Evolutionary conservation across 2,329 filamentous ascomycete genomes (phyloP), one percentile per base, ranked within the genome.

Genomic region (Escovopsis sp.): DNA sequence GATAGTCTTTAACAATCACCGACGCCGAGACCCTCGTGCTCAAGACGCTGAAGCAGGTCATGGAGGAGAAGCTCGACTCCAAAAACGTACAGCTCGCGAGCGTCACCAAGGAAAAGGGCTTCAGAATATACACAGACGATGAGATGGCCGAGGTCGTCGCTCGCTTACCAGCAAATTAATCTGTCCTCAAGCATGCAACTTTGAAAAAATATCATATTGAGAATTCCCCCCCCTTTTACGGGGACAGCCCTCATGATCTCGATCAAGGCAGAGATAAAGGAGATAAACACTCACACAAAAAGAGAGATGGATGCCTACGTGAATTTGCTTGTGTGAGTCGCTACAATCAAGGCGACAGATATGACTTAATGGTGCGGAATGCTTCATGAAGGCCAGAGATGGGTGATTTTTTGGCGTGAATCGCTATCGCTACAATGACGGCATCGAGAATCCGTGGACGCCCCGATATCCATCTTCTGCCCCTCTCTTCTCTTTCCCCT

Each of bases 1-100:
- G 29, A 49, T 20, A 82, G 76, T 96, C 89, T 44, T 74, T 98
- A 48, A 94, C 88, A 35, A 80, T 98, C 48, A 70, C 75, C 43
- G 91, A 98, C 59, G 91, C 91, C 44, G 91, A 98, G 69, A 91
- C 88, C 4, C 69, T 98, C 50, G 88, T 94, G 40, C 71, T 98
- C 57, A 96, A 96, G 77, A 98, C 91, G 32, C 65, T 98, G 62
- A 98, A 96, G 75, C 91, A 98, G 68, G 91, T 98, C 53, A 98
- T 98, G 91, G 91, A 98, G 68, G 91, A 98, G 78, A 98, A 98
- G 71, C 74, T 98, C 46, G 91, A 98, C 61, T 76, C 87, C 49
- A 98, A 98, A 77, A 98, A 98, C 59, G 91, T 98, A 50, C 91
- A 98, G 70, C 66, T 98, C 53, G 91, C 91, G 41, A 96, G 89